A percentile compares a stretch with the other conserved stretches of the same genome.
These are phyloP conservation scores for Didymella glomerata DNA, from an alignment of 2,329 filamentous ascomycete genomes.

Conservation along the genomic window DNA sequence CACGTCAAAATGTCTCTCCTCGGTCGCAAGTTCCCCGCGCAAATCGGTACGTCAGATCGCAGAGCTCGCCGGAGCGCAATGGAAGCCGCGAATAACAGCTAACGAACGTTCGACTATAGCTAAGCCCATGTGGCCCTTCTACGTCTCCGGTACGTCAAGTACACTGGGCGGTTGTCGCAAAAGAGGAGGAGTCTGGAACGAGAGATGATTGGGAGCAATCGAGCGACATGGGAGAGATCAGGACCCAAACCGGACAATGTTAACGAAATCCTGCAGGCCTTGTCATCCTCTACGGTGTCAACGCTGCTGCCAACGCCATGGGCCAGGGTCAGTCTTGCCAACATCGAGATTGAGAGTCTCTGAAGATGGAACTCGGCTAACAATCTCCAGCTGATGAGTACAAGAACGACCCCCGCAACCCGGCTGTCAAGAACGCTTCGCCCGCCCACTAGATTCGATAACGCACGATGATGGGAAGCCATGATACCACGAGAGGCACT, in stretches of 20 bases:
- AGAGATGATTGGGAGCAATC: background rate
- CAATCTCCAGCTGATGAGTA: constrained; percentile 78
- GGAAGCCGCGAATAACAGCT: constrained; percentile 32
- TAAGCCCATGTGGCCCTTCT: constrained; percentile 92
- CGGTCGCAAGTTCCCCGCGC: constrained; percentile 62
- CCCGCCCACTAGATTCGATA: constrained; percentile 42
- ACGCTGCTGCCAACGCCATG: constrained; percentile 79
- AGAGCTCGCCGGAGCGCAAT: constrained; percentile 5
- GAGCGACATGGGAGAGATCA: background rate
- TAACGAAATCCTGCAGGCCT: constrained; percentile 65
- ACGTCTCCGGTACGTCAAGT: constrained; percentile 81
- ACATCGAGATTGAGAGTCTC: background rate
- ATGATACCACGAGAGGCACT: constrained; percentile 39
- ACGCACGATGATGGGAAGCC: constrained; percentile 24
- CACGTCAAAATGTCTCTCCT: constrained; percentile 55
- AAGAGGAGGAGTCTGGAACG: background rate
- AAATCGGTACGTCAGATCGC: constrained; percentile 55
- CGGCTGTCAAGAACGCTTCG: constrained; percentile 51
- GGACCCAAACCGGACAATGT: constrained; percentile 14
- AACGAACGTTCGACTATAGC: constrained; percentile 64
- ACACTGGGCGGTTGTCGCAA: background rate
- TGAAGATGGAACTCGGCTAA: constrained; percentile 27
- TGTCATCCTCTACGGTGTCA: constrained; percentile 90
- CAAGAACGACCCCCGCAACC: constrained; percentile 97
- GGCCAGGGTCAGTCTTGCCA: constrained; percentile 72